A percentile compares a stretch with the other conserved stretches of the same genome.
phyloP scores from a whole-genome alignment of 2,329 filamentous ascomycete genomes.

The Diaporthe amygdali region DNA sequence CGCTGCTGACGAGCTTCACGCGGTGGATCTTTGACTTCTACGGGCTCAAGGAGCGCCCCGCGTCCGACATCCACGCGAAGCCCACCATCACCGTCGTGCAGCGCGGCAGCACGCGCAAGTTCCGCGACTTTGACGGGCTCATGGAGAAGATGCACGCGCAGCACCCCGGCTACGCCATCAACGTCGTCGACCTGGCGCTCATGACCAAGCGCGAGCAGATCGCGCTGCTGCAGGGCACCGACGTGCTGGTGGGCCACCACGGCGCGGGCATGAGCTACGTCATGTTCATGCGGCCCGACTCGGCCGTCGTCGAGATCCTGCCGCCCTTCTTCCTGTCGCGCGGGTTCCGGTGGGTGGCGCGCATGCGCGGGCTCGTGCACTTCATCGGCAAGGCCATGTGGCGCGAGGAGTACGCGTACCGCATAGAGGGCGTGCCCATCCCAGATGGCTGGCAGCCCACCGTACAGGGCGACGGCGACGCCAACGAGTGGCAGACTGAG shows the following conservation, averaged over 20 bases:
- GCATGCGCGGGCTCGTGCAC: conserved; percentile 23
- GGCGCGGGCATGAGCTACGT: conserved; percentile 33
- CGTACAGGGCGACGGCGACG: background rate
- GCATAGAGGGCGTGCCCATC: conserved; percentile 3
- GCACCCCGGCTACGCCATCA: conserved; percentile 15
- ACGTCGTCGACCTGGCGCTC: conserved; percentile 28
- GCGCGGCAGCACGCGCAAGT: conserved; percentile 9
- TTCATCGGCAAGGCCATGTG: conserved; percentile 18
- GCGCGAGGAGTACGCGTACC: conserved; percentile 19
- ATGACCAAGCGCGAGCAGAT: conserved; percentile 29
- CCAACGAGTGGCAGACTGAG: conserved; percentile 26
- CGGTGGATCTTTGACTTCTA: background rate
- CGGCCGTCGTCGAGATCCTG: conserved; percentile 28
- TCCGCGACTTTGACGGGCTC: background rate
- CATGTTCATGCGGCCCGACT: conserved; percentile 30
- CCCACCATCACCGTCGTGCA: conserved; percentile 13
- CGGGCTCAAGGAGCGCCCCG: background rate
- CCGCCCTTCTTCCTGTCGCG: conserved; percentile 6
- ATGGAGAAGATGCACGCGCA: conserved; percentile 8
- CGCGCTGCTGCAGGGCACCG: conserved; percentile 25
- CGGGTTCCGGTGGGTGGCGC: conserved; percentile 20
- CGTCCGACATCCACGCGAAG: background rate
- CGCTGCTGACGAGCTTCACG: background rate
- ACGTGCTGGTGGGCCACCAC: conserved; percentile 30
- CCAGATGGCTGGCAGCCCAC: conserved; percentile 14